Evolutionary conservation across 2,329 filamentous ascomycete species (phyloP), one percentile per base, ranked within the genome.

Genomic region (Scolecobasidium constrictum): DNA sequence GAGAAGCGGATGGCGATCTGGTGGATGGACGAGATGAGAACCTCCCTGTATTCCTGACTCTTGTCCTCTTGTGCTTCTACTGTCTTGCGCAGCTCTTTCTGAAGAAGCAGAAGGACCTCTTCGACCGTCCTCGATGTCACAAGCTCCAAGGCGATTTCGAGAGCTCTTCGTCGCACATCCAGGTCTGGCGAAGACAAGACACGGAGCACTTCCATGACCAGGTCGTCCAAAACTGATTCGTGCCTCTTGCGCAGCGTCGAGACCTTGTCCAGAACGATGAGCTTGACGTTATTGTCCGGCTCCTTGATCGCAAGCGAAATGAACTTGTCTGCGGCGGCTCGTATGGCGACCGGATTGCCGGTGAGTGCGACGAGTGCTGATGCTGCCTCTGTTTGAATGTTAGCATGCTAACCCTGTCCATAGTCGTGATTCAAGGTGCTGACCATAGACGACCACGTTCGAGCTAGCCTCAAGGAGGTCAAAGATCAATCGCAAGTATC

Each of bases 1-100:
- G 92, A 96, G 69, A 96, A 96, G 60, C 94, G 95, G 72, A 98
- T 96, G 53, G 92, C 92, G 62, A 92, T 96, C 61, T 93, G 87
- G 63, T 98, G 92, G 57, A 98, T 98, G 28, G 88, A 86, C 63
- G 95, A 87, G 52, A 98, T 96, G 48, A 98, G 74, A 6, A 98
- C 75, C 56, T 93, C 88, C 53, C 92, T 83, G 64, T 95, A 95
- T 64, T 94, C 88, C 58, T 78, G 79, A 65, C 93, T 94, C 77
- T 72, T 46, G 6, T 45, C 20, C 5, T 34, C 35, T 37, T 11
- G 19, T 31, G 33, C 20, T 56, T 98, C 88, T 35, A 96, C 86
- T 0, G 92, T 98, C 73, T 96, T 98, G 49, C 86, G 81, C 20
- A 98, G 76, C 60, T 98, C 92, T 63, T 98, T 98, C 71, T 98